A percentile compares a stretch with the other conserved stretches of the same genome.
These are phyloP conservation scores for Rubroboletus satanas DNA, from an alignment of 768 basidiomycete species.

Conservation along the genomic window DNA sequence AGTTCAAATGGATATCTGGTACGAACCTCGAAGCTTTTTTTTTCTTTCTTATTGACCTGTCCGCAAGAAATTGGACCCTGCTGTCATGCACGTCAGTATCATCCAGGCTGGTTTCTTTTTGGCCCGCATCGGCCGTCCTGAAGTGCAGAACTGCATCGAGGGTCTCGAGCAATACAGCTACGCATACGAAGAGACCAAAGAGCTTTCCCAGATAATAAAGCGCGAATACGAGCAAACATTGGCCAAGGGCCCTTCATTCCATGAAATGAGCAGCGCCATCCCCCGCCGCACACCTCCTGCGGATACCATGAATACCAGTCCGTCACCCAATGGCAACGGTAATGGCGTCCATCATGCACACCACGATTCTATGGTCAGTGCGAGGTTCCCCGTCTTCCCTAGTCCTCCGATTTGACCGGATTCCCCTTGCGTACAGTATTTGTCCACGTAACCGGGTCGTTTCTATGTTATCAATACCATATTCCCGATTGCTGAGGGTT, in stretches of 20 bases:
- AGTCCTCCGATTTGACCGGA: slow-evolving; percentile 12
- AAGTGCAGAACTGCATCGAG: slow-evolving; percentile 78
- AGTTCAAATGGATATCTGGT: slow-evolving; percentile 87
- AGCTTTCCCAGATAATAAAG: slow-evolving; percentile 65
- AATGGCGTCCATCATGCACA: slow-evolving; percentile 15
- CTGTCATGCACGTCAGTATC: slow-evolving; percentile 84
- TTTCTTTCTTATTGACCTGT: slow-evolving; percentile 8
- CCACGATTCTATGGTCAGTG: slow-evolving; percentile 22
- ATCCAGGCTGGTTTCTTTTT: slow-evolving; percentile 81
- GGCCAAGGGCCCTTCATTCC: slow-evolving; percentile 35
- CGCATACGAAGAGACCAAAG: slow-evolving; percentile 82
- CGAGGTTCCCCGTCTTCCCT: neutral
- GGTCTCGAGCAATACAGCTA: slow-evolving; percentile 87
- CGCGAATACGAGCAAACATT: slow-evolving; percentile 43
- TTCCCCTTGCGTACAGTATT: slow-evolving; percentile 16
- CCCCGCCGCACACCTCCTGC: slow-evolving; percentile 23
- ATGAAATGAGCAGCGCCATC: slow-evolving; percentile 39
- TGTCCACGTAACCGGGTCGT: slow-evolving; percentile 17
- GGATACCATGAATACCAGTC: slow-evolving; percentile 12
- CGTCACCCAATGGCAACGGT: slow-evolving; percentile 16
- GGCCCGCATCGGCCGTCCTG: slow-evolving; percentile 76
- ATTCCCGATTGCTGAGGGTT: slow-evolving; percentile 14
- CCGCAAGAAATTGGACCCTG: slow-evolving; percentile 70
- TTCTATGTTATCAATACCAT: slow-evolving; percentile 27
- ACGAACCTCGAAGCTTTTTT: slow-evolving; percentile 19